A percentile compares a stretch with the other conserved stretches of the same genome.
These are phyloP conservation scores for Monosporascus ibericus DNA, from an alignment of 2,329 filamentous ascomycete species.

Conservation along the genomic window DNA sequence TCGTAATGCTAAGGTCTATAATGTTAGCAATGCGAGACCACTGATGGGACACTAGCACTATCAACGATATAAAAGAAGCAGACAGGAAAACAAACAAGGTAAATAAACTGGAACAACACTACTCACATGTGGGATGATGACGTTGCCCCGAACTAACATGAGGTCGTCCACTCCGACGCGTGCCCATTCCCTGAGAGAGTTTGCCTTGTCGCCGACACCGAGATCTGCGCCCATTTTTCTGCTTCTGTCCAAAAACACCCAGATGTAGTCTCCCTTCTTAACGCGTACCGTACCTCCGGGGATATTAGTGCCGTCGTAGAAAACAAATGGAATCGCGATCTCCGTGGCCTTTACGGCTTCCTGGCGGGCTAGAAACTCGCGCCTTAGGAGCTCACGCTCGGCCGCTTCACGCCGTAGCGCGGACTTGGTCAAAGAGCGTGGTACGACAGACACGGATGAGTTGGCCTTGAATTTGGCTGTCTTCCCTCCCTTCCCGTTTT, in stretches of 20 bases:
- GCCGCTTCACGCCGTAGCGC: constrained; percentile 71
- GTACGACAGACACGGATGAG: constrained; percentile 53
- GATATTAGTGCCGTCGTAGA: constrained; percentile 90
- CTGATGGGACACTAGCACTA: background rate
- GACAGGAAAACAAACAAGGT: background rate
- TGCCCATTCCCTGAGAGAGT: constrained; percentile 78
- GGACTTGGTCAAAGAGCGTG: constrained; percentile 64
- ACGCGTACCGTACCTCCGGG: constrained; percentile 78
- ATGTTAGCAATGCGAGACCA: constrained; percentile 10
- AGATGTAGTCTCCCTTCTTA: constrained; percentile 88
- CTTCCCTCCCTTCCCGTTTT: constrained; percentile 13
- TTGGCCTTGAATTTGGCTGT: constrained; percentile 56
- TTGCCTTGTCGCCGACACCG: constrained; percentile 63
- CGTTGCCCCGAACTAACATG: constrained; percentile 82
- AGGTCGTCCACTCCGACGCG: constrained; percentile 91
- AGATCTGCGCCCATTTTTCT: constrained; percentile 83
- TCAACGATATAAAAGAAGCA: too few species aligned
- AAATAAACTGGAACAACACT: constrained; percentile 3
- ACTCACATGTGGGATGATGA: constrained; percentile 92
- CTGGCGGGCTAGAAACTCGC: constrained; percentile 77
- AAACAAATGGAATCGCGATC: constrained; percentile 88
- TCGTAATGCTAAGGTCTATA: constrained; percentile 71
- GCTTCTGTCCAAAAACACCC: constrained; percentile 89
- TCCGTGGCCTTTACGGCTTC: constrained; percentile 84
- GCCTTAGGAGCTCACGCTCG: constrained; percentile 65